Percentiles rank a stretch among this genome's conserved stretches.
phyloP scores from a whole-genome alignment of 2,329 filamentous ascomycete genomes.

The Clarireedia sp. region DNA sequence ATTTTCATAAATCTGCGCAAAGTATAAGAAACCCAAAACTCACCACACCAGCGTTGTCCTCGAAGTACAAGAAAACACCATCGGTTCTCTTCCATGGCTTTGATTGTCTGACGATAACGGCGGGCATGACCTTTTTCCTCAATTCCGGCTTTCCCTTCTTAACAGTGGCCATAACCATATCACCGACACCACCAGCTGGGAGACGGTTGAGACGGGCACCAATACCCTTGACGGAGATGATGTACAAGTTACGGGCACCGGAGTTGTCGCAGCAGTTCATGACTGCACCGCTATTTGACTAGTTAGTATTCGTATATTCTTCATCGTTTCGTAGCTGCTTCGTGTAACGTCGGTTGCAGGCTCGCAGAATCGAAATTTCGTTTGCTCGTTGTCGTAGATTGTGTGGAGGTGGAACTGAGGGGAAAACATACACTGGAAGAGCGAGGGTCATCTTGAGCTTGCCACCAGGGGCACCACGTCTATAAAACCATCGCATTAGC shows the following conservation, averaged over 20 bases:
- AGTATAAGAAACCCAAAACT: constrained; percentile 36
- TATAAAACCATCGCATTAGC: constrained; percentile 30
- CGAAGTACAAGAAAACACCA: constrained; percentile 99
- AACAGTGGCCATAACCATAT: constrained; percentile 99
- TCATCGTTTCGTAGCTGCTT: not conserved
- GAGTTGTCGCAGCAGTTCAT: constrained; percentile 99
- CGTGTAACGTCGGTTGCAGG: not conserved
- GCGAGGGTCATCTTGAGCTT: constrained; percentile 99
- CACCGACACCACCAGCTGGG: constrained; percentile 93
- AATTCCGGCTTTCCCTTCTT: constrained; percentile 99
- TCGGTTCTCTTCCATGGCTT: constrained; percentile 99
- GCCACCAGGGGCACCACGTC: constrained; percentile 92
- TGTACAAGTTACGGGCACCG: constrained; percentile 97
- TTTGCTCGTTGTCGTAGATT: constrained; percentile 28
- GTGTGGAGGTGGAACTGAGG: not conserved
- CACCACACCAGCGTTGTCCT: constrained; percentile 99
- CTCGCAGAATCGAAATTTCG: constrained; percentile 7
- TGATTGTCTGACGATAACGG: constrained; percentile 96
- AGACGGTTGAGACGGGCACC: constrained; percentile 96
- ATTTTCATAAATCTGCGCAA: not conserved
- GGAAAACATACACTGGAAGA: constrained; percentile 89
- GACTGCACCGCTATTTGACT: constrained; percentile 71
- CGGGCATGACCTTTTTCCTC: constrained; percentile 99
- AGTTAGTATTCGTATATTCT: constrained; percentile 8
- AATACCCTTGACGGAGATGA: constrained; percentile 99